Percentiles rank a stretch among this genome's conserved stretches.
These are phyloP conservation scores for Neofusicoccum cordaticola DNA, from an alignment of 2,329 filamentous ascomycete genomes.

Conservation along the genomic window DNA sequence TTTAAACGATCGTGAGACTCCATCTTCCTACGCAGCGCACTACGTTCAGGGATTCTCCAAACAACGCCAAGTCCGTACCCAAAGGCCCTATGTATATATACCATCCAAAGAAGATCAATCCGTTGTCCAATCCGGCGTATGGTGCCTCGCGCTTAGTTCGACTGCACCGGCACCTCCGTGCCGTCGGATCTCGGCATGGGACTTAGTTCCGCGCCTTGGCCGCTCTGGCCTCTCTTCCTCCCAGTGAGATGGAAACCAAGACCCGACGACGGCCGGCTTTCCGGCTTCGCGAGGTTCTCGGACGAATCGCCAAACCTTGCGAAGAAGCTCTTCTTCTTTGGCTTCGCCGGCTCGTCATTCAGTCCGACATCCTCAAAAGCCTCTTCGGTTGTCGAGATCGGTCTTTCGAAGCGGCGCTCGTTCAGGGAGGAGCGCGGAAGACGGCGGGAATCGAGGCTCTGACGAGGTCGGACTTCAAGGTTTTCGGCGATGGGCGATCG, in stretches of 20 bases:
- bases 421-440: constrained; percentile 60
- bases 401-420: constrained; percentile 56
- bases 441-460: constrained; percentile 76
- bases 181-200: constrained; percentile 51
- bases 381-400: constrained; percentile 69
- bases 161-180: constrained; percentile 21
- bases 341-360: constrained; percentile 65
- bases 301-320: constrained; percentile 69
- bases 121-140: neutral
- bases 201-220: constrained; percentile 69
- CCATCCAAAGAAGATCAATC: neutral
- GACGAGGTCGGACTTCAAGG: constrained; percentile 54
- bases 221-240: constrained; percentile 69
- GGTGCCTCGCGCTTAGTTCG: neutral
- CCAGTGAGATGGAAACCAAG: constrained; percentile 67
- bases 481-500: constrained; percentile 68
- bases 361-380: constrained; percentile 88
- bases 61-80: constrained; percentile 15
- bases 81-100: constrained; percentile 9
- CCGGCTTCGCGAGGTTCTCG: constrained; percentile 25
- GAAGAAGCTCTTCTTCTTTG: constrained; percentile 77
- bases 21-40: constrained; percentile 3
- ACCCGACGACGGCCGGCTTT: constrained; percentile 42
- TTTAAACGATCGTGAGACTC: constrained; percentile 16
- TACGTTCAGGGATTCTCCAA: constrained; percentile 3